Base-by-base conservation (phyloP, 225 moss, liverwort and hornwort genomes). In the Anthoceros angustus region DNA sequence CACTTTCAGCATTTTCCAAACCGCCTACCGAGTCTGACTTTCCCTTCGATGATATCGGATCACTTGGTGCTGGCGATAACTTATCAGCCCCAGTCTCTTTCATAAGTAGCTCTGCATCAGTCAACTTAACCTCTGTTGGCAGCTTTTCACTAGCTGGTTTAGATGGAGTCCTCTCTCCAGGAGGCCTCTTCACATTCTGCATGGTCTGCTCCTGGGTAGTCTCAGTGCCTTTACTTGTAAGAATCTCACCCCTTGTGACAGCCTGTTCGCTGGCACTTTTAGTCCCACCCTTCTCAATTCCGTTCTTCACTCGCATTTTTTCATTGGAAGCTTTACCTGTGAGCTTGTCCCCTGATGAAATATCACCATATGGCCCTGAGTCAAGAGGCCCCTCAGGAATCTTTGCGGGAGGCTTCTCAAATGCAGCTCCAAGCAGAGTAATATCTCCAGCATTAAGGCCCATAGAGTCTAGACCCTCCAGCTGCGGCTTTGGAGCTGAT, bases 401-500 rank as follows among this genome's bases (percentile, higher is more conserved):
- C n/a, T 69, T 75, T 8, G 41, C 73, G 16, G 15, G 2, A 25
- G 72, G 23, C 26, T 64, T 65, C 68, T 65, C 72, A 43, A 16
- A 62, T 7, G 79, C 82, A 63, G 79, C 79, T 50, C 76, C 78
- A 48, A 79, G 45, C 40, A 67, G 43, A 10, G 8, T 79, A 10
- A 83, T 75, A 48, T 79, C 77, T 69, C 63, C 25, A 39, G 25
- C 68, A 68, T 42, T 12, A 64, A 66, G 39, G 2, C 45, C 18
- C 9, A 65, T 8, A 6, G 69, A 79, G 64, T 74, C 82, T 16
- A 79, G 66, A 75, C 82, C 79, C 40, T 72, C 82, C 11, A 75
- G 62, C 60, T 74, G 79, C 2, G 77, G 68, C 61, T 77, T 83
- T 42, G 65, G 20, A 62, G n/a, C 67, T 5, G 61, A 64, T 46